Conservation (phyloP, 2,329 filamentous ascomycete genomes). For the Fusarium nurragi region DNA sequence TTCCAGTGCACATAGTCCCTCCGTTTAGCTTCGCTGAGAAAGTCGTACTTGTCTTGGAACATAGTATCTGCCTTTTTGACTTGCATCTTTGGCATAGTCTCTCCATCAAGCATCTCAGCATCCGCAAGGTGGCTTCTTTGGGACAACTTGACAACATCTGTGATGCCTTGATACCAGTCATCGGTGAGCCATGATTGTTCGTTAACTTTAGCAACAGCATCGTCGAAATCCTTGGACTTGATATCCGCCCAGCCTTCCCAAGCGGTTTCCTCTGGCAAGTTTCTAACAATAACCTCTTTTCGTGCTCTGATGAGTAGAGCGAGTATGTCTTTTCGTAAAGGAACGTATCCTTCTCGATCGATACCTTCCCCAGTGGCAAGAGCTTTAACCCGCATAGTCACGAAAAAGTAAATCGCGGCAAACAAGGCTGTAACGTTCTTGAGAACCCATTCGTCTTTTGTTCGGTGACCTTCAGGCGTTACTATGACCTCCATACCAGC, state of each 20-base stretch:
- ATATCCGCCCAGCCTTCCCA: constrained; percentile 64
- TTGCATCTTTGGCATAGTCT: constrained; percentile 49
- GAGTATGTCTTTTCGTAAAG: constrained; percentile 57
- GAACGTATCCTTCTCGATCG: constrained; percentile 57
- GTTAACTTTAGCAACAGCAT: constrained; percentile 67
- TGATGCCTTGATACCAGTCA: constrained; percentile 71
- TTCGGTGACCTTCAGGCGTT: constrained; percentile 54
- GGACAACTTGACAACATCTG: constrained; percentile 58
- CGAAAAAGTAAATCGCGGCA: constrained; percentile 69
- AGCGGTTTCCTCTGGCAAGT: constrained; percentile 57
- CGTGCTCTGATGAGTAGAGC: constrained; percentile 54
- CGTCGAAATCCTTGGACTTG: constrained; percentile 66
- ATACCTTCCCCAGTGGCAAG: constrained; percentile 52
- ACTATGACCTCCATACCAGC: constrained; percentile 73
- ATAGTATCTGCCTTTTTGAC: constrained; percentile 70
- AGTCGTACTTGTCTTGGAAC: constrained; percentile 80
- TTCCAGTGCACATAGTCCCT: constrained; percentile 74
- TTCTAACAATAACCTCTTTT: constrained; percentile 51
- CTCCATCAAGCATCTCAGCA: constrained; percentile 51
- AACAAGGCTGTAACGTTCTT: constrained; percentile 64
- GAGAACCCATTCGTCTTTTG: constrained; percentile 60
- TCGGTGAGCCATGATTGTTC: constrained; percentile 65
- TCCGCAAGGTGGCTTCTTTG: constrained; percentile 49
- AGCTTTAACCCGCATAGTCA: constrained; percentile 60
- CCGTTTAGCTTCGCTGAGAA: constrained; percentile 70